These are phyloP conservation scores for Mortierella sp. DNA, from an alignment of 371 early-diverging fungal species.

Conservation along the genomic window DNA sequence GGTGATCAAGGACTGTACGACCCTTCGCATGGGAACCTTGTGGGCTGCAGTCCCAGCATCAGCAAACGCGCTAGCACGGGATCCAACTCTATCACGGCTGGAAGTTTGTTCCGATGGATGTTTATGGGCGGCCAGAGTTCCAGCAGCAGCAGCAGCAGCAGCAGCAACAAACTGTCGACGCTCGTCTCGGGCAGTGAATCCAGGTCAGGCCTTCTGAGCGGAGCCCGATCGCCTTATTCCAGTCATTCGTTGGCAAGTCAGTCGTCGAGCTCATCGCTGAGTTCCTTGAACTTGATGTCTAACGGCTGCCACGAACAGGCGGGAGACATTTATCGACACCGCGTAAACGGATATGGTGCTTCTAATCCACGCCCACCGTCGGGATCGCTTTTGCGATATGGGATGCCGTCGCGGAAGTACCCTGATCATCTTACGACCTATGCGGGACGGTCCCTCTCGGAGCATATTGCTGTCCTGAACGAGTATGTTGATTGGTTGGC, in stretches of 20 bases:
- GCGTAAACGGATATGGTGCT: constrained; percentile 7
- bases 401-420: constrained; percentile 32
- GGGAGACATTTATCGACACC: constrained; percentile 27
- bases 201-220: constrained; percentile 6
- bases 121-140: constrained; percentile 25
- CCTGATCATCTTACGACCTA: constrained; percentile 44
- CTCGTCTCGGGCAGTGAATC: not conserved
- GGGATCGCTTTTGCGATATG: constrained; percentile 21
- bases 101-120: constrained; percentile 50
- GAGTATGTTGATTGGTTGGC: constrained; percentile 57
- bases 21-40: constrained; percentile 1
- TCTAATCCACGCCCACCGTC: constrained; percentile 21
- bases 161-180: constrained; percentile 5
- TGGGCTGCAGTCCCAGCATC: not conserved
- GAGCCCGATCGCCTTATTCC: constrained; percentile 9
- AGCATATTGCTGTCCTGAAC: constrained; percentile 42
- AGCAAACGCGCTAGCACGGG: constrained; percentile 40
- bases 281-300: constrained; percentile 24
- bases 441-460: constrained; percentile 43
- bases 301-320: constrained; percentile 16
- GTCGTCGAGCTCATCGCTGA: constrained; percentile 32
- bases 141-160: constrained; percentile 6
- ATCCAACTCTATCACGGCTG: constrained; percentile 35
- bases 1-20: constrained; percentile 13
- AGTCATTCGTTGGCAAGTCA: constrained; percentile 31